Evolutionary conservation across 495 filamentous ascomycete species (phyloP), one percentile per base, ranked within the genome.

Genomic region (Aspergillus cavernicola): DNA sequence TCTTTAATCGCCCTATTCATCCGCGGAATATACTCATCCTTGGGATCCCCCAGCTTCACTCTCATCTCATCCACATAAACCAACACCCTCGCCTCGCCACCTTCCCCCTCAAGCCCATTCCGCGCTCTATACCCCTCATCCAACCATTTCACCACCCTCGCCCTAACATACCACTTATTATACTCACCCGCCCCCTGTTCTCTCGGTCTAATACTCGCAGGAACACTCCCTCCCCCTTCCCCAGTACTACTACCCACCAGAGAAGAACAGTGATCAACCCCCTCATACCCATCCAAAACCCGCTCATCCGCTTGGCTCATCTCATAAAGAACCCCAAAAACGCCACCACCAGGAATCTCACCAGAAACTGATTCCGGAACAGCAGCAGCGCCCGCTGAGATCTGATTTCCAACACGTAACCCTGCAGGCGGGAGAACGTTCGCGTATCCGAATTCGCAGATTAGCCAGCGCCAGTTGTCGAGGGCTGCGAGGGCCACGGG

Each of bases 1-100:
- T 90, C 85, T 47, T 62, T 55, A 58, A 89, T 78, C 6, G 82
- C 86, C 50, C 68, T 71, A 62, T 89, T 89, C 77, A 89, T 88
- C 41, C 86, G 65, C 18, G 71, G 63, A 31, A 89, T 70, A 65
- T 89, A 90, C 68, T 89, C 86, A 15, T 69, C 62, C 60, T 75
- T 77, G 1, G 84, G 81, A 26, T 52, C 41, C 10, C 63, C 70
- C 29, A 53, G 4, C 51, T 55, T 37, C 1, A 67, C 64, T 26
- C 69, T 53, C 40, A 72, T 55, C 47, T 72, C 65, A 61, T 84
- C 78, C 2, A 86, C 63, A 61, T 87, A 88, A 11, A 85, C 76
- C 56, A 86, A 66, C 57, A 70, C 62, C 37, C 53, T 46, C 6
- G 72, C 65, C 84, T 50, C 23, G 7, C 46, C 46, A 20, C 79